These are phyloP conservation scores for Hypsizygus marmoreus DNA, from an alignment of 768 basidiomycete genomes.

Conservation along the genomic window DNA sequence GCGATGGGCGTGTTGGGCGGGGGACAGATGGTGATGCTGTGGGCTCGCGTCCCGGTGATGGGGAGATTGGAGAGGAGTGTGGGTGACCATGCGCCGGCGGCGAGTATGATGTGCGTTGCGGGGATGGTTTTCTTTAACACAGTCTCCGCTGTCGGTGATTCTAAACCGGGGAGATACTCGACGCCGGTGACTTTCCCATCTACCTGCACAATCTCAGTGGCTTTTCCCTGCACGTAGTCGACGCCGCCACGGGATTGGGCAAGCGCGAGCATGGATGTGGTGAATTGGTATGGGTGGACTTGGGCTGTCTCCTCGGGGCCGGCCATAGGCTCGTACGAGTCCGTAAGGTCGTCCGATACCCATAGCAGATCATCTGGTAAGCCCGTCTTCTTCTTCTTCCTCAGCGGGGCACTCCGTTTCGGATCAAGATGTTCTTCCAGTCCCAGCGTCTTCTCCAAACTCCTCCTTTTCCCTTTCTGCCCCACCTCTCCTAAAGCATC, in stretches of 20 bases:
- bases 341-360: constrained; percentile 60
- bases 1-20: constrained; percentile 47
- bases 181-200: constrained; percentile 51
- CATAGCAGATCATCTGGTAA: constrained; percentile 55
- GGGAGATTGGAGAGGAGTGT: constrained; percentile 56
- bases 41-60: constrained; percentile 65
- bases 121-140: constrained; percentile 36
- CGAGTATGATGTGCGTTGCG: constrained; percentile 72
- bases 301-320: constrained; percentile 64
- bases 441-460: constrained; percentile 58
- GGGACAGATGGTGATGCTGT: constrained; percentile 69
- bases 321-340: constrained; percentile 63
- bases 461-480: constrained; percentile 38
- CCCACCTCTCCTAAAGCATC: constrained; percentile 26
- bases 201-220: constrained; percentile 41
- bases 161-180: too few relatives aligned
- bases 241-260: constrained; percentile 59
- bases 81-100: constrained; percentile 89
- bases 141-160: constrained; percentile 27
- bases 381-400: constrained; percentile 29
- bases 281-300: constrained; percentile 77
- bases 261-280: constrained; percentile 68
- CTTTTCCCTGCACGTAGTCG: constrained; percentile 47
- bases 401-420: constrained; percentile 13
- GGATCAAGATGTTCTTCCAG: constrained; percentile 30